A percentile compares a stretch with the other conserved stretches of the same genome.
Evolutionary conservation across 2,329 filamentous ascomycete species (phyloP).

Genomic region (Pseudodiploospora longispora): DNA sequence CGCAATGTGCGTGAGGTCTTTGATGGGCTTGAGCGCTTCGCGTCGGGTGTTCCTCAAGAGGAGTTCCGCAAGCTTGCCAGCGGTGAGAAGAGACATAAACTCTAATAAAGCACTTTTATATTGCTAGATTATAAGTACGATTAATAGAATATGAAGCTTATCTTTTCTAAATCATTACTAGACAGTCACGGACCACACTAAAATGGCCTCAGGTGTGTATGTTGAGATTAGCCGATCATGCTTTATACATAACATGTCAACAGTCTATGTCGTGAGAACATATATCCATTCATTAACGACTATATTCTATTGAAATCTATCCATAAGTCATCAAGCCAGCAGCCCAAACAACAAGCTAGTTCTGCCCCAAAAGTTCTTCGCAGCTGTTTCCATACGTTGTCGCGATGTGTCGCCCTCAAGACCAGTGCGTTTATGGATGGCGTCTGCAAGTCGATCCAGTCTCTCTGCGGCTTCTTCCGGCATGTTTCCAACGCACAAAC

Average conservation of each 20-base stretch:
- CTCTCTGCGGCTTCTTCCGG: conserved; percentile 15
- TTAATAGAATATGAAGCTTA: too few relatives aligned
- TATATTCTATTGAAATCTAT: too few relatives aligned
- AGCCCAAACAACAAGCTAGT: conserved; percentile 77
- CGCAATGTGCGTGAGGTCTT: conserved; percentile 83
- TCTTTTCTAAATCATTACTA: too few relatives aligned
- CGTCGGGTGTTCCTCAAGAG: conserved; percentile 72
- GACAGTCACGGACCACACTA: too few relatives aligned
- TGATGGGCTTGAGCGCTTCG: conserved; percentile 72
- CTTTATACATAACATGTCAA: too few relatives aligned
- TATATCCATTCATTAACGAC: too few relatives aligned
- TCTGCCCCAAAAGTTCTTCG: conserved; percentile 74
- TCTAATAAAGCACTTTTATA: conserved; percentile 39
- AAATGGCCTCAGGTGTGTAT: too few relatives aligned
- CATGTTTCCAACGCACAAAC: conserved; percentile 32
- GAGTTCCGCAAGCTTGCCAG: conserved; percentile 80
- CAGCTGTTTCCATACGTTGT: conserved; percentile 51
- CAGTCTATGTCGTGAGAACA: too few relatives aligned
- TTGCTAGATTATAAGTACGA: not conserved
- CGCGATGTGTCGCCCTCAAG: conserved; percentile 41
- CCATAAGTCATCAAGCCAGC: conserved; percentile 35
- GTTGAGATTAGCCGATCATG: too few relatives aligned
- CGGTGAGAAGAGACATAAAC: conserved; percentile 90
- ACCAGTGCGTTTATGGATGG: conserved; percentile 35
- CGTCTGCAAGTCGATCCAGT: conserved; percentile 38